Base-by-base conservation (phyloP, 2,329 filamentous ascomycete species). In the Talaromyces albobiverticillius region DNA sequence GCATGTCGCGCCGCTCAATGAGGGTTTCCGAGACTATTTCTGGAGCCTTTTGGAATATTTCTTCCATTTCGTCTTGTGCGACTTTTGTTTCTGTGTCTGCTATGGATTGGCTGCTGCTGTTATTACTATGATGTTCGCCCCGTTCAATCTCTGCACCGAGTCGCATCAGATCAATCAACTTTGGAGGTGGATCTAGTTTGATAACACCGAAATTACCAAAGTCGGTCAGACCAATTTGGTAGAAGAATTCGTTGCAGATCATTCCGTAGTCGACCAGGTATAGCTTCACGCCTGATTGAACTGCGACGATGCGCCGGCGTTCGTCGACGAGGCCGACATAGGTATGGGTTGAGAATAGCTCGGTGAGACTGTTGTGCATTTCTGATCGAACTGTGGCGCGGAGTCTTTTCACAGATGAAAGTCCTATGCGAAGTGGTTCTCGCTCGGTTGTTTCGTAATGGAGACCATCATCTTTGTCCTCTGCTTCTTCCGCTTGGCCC, bases 321-420 rank as follows among this genome's bases (percentile, higher is more conserved):
- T 93, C 88, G 65, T 99, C 94, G 1, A 97, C 90, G 23, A 99
- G 79, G 2, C 94, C 94, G 46, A 99, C 89, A 69, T 96, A 99
- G 1, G 90, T 96, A 67, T 95, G 91, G 18, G 85, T 86, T 11
- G 89, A 85, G 63, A 97, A 89, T 13, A 94, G 84, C 55, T 96
- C 91, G 0, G 90, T 95, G 34, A 99, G 79, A 51, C 88, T 88
- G 61, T 87, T 84, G 71, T 99, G 91, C 78, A 92, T 90, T 3
- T 84, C 79, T 32, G 90, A 86, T 18, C 92, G 86, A 13, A 97
- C 92, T 54, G 84, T 81, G 13, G 88, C 82, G 20, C 93, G 89
- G 11, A 99, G 82, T 59, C 88, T 85, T 68, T 92, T 95, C 63
- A 99, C 77, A 32, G 90, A 95, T n/a, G 83, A 85, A 6, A 99